Conservation (phyloP, 371 early-diverging fungal genomes). For the Cokeromyces recurvatus region DNA sequence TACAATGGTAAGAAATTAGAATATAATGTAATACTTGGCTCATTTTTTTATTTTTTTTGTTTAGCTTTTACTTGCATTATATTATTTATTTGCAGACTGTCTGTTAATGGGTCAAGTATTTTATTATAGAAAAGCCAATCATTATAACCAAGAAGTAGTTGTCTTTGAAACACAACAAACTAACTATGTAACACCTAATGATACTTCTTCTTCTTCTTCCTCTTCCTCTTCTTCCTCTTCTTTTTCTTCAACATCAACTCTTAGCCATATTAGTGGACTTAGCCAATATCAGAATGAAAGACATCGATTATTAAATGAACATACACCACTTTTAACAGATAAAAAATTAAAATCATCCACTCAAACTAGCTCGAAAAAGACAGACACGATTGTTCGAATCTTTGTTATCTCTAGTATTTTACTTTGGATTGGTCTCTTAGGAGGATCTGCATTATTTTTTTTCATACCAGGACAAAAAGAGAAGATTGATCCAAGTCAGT, state of each 20-base stretch:
- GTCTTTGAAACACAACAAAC: no score
- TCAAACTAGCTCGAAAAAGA: slow-evolving; percentile 1
- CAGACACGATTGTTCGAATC: slow-evolving; percentile 16
- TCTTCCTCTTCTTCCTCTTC: background rate
- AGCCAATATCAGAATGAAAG: background rate
- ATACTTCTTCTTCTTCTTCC: background rate
- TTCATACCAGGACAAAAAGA: slow-evolving; percentile 19
- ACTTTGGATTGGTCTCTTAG: slow-evolving; percentile 12
- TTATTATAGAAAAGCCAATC: slow-evolving; percentile 43
- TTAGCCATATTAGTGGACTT: background rate
- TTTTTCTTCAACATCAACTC: background rate
- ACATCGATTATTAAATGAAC: background rate
- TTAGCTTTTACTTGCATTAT: slow-evolving; percentile 42
- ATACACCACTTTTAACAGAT: no score
- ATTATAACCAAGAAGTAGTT: slow-evolving; percentile 12
- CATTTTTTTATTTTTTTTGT: background rate
- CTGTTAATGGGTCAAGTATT: slow-evolving; percentile 50
- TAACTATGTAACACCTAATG: background rate
- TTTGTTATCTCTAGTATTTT: slow-evolving; percentile 19
- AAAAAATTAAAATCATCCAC: background rate
- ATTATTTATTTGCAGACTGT: slow-evolving; percentile 47
- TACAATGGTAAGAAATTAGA: slow-evolving; percentile 62
- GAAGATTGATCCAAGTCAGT: slow-evolving; percentile 30
- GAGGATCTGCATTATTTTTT: slow-evolving; percentile 20
- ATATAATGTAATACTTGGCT: no score